Conservation (phyloP, 2,329 filamentous ascomycete genomes). For the Sarocladium strictum region DNA sequence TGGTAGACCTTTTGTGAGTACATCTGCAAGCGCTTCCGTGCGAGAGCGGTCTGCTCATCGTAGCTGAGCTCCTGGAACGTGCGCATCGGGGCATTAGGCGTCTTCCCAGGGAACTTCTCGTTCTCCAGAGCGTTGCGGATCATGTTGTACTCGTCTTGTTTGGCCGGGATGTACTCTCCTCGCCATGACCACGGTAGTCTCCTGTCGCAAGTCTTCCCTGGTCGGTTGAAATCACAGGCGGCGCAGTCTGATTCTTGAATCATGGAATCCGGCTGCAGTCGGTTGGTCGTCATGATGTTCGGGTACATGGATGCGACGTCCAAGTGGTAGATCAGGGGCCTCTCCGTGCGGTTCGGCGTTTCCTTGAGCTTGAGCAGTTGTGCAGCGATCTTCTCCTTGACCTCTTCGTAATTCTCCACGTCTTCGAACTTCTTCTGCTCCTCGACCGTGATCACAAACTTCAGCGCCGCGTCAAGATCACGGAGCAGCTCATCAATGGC, state of each 20-base stretch:
- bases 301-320: slow-evolving; percentile 99
- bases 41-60: slow-evolving; percentile 75
- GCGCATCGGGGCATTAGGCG: slow-evolving; percentile 61
- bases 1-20: slow-evolving; percentile 99
- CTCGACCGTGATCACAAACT: slow-evolving; percentile 80
- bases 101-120: slow-evolving; percentile 81
- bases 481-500: slow-evolving; percentile 84
- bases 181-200: slow-evolving; percentile 96
- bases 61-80: slow-evolving; percentile 73
- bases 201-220: slow-evolving; percentile 94
- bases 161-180: slow-evolving; percentile 93
- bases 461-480: slow-evolving; percentile 83
- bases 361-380: slow-evolving; percentile 67
- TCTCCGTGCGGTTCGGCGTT: slow-evolving; percentile 77
- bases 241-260: slow-evolving; percentile 94
- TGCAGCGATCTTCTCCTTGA: slow-evolving; percentile 75
- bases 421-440: slow-evolving; percentile 78
- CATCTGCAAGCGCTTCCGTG: slow-evolving; percentile 82
- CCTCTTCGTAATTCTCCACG: slow-evolving; percentile 74
- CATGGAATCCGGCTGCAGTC: slow-evolving; percentile 97
- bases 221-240: slow-evolving; percentile 95
- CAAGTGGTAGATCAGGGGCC: slow-evolving; percentile 92
- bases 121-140: slow-evolving; percentile 87
- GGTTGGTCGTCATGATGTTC: slow-evolving; percentile 99
- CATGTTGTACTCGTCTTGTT: slow-evolving; percentile 99